Base-by-base conservation (phyloP, 495 filamentous ascomycete species). In the Achaetomiella virescens region DNA sequence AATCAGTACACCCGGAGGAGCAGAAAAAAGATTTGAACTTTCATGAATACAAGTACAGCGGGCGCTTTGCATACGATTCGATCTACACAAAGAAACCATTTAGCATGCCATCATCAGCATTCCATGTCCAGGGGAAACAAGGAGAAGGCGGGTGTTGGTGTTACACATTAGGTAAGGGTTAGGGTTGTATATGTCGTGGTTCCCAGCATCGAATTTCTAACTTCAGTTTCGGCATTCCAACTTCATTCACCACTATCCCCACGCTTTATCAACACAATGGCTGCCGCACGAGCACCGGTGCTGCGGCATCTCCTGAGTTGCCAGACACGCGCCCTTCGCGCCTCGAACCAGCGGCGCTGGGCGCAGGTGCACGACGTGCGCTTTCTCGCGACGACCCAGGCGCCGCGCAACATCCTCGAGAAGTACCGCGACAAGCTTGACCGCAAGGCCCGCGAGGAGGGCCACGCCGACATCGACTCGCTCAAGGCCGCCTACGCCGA, bases 351-450 rank as follows among this genome's bases (percentile, higher is more conserved):
- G 66, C 79, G 87, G 49, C 83, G 95, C 61, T 91, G 89, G 87
- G 95, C 93, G 9, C 89, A 87, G 59, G 91, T 96, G 10, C 88
- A 92, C 70, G 90, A 96, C 72, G 84, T 95, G 42, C 90, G 91
- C 41, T 95, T 93, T 76, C 76, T 96, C 18, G 87, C 86, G 21
- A 77, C 76, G 27, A 74, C 77, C 25, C 67, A 76, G 70, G 62
- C 57, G 14, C 81, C 42, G 24, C 82, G 84, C 31, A 78, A 74
- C 60, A 74, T 96, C 18, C 62, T 85, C 38, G 90, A 95, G 57
- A 95, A 88, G 68, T 97, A 97, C 75, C 81, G 82, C 59, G 78
- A 84, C 57, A 95, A 96, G 77, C 85, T 98, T 44, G 79, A 87
- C 57, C 72, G 79, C 59, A 97, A 96, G 70, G 91, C 90, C 35